phyloP scores from a whole-genome alignment of 2,329 filamentous ascomycete species.

The Fusarium zealandicum region DNA sequence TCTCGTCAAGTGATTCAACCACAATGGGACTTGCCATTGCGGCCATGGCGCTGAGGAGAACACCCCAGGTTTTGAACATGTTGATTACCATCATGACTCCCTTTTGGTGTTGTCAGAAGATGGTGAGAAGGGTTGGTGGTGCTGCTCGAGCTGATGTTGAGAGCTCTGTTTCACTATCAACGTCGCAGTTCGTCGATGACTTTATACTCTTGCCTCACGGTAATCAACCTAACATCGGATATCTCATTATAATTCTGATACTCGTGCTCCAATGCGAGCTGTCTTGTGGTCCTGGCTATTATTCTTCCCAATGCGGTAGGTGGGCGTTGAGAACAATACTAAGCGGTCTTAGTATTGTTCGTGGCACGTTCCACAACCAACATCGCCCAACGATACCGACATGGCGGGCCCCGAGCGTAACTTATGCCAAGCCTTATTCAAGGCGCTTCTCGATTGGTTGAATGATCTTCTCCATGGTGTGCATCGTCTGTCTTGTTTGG shows the following conservation, averaged over 20 bases:
- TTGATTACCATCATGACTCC: conserved; percentile 10
- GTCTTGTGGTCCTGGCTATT: conserved; percentile 12
- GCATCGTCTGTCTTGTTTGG: conserved; percentile 5
- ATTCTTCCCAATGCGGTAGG: conserved; percentile 13
- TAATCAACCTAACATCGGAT: not conserved
- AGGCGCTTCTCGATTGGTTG: not conserved
- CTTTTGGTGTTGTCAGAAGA: not conserved
- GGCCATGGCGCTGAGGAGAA: conserved; percentile 18
- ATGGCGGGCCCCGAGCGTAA: not conserved
- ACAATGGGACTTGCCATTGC: conserved; percentile 26
- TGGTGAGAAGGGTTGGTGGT: not conserved
- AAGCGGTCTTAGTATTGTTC: conserved; percentile 38
- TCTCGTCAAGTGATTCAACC: conserved; percentile 31
- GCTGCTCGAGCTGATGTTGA: conserved; percentile 3
- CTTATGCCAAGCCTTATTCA: not conserved
- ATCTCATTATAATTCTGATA: conserved; percentile 5
- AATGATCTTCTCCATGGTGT: not conserved
- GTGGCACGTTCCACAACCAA: conserved; percentile 24
- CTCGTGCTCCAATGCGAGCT: conserved; percentile 1
- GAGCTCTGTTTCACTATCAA: not conserved
- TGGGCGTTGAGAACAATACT: conserved; percentile 37
- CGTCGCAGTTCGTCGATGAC: not conserved
- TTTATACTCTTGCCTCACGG: conserved; percentile 21
- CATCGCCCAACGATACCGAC: conserved; percentile 7
- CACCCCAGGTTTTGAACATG: conserved; percentile 9